Evolutionary conservation across 495 filamentous ascomycete species (phyloP).

Genomic region (Geoglossum glabrum): DNA sequence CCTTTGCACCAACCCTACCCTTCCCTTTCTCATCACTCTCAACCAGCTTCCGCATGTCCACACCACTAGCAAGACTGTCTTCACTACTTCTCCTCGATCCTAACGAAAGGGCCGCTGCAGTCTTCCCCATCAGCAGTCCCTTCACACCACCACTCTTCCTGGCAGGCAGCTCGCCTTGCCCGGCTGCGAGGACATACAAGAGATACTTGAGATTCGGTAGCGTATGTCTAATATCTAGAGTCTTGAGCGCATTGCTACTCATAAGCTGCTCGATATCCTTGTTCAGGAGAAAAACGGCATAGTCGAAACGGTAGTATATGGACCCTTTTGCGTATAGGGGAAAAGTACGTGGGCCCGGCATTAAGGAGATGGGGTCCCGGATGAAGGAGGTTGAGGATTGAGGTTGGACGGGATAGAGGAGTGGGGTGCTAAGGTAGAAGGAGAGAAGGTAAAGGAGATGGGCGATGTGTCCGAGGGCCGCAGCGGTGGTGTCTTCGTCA

Average conservation of each 20-base stretch:
- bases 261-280: conserved; percentile 81
- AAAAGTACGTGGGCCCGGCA: conserved; percentile 35
- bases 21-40: background rate
- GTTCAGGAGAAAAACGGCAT: conserved; percentile 84
- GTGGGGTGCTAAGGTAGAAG: conserved; percentile 55
- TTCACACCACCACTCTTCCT: conserved; percentile 59
- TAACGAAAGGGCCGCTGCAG: conserved; percentile 8
- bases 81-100: conserved; percentile 22
- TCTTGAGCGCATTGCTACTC: conserved; percentile 45
- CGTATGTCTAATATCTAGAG: conserved; percentile 77
- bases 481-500: conserved; percentile 49
- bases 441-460: conserved; percentile 58
- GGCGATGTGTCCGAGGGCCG: conserved; percentile 65
- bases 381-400: conserved; percentile 57
- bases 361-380: conserved; percentile 54
- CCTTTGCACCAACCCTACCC: background rate
- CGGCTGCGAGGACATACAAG: conserved; percentile 67
- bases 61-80: conserved; percentile 22
- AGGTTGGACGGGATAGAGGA: conserved; percentile 63
- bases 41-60: conserved; percentile 15
- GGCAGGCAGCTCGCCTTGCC: conserved; percentile 53
- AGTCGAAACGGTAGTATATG: conserved; percentile 75
- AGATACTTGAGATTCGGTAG: conserved; percentile 84
- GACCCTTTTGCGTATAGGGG: conserved; percentile 62
- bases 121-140: conserved; percentile 32